A percentile compares a stretch with the other conserved stretches of the same genome.
Evolutionary conservation across 2,329 filamentous ascomycete genomes (phyloP).

Genomic region (Aspergillus tamarii): DNA sequence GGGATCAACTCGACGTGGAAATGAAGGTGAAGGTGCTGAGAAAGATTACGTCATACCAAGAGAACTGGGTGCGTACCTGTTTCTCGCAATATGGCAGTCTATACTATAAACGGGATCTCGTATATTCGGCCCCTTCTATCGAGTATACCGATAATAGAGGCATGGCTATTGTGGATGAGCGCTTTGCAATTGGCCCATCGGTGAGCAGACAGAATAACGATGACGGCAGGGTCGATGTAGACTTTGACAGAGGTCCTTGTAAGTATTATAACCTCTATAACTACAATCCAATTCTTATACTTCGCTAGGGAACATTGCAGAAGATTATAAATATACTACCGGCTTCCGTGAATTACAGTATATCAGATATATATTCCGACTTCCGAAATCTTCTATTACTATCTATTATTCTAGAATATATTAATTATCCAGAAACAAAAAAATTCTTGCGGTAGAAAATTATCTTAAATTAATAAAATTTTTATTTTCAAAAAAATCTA

Average conservation of each 20-base stretch:
- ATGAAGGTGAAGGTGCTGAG: conserved; percentile 30
- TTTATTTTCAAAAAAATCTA: conserved; percentile 16
- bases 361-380: conserved; percentile 12
- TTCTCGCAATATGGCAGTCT: conserved; percentile 31
- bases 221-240: conserved; percentile 27
- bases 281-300: conserved; percentile 10
- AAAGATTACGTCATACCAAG: conserved; percentile 25
- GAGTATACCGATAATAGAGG: not conserved
- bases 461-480: conserved; percentile 17
- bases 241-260: conserved; percentile 18
- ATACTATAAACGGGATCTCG: conserved; percentile 34
- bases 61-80: conserved; percentile 17
- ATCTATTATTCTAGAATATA: conserved; percentile 11
- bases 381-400: conserved; percentile 6
- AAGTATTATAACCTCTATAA: not conserved
- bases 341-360: conserved; percentile 35
- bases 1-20: conserved; percentile 27
- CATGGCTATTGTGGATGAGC: not conserved
- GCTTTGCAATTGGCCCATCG: conserved; percentile 42
- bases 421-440: conserved; percentile 4
- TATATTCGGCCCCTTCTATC: not conserved
- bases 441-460: conserved; percentile 10
- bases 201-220: conserved; percentile 36
- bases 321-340: conserved; percentile 37
- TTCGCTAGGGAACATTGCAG: conserved; percentile 31